phyloP scores from a whole-genome alignment of 2,329 filamentous ascomycete species.

The Achaetomium macrosporum region DNA sequence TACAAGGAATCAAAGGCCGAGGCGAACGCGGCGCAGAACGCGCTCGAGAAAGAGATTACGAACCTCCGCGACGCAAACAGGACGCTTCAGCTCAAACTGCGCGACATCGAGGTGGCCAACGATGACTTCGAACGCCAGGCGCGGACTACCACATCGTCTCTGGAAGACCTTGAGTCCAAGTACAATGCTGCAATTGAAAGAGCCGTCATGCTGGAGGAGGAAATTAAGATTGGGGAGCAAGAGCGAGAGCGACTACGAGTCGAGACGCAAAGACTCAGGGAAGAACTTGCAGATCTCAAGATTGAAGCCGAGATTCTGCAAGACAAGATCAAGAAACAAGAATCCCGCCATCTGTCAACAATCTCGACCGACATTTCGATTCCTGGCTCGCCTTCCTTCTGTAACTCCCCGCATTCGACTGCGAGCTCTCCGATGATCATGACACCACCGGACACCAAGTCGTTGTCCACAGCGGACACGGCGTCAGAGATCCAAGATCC shows the following conservation, averaged over 20 bases:
- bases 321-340: slow-evolving; percentile 79
- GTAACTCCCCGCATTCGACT: slow-evolving; percentile 74
- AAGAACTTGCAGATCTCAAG: slow-evolving; percentile 88
- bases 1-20: slow-evolving; percentile 93
- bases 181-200: slow-evolving; percentile 93
- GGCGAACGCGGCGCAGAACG: slow-evolving; percentile 75
- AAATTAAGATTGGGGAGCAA: slow-evolving; percentile 84
- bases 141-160: slow-evolving; percentile 87
- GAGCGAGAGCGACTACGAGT: slow-evolving; percentile 86
- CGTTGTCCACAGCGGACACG: slow-evolving; percentile 49
- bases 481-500: slow-evolving; percentile 70
- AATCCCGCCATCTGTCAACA: slow-evolving; percentile 50
- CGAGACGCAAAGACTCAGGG: slow-evolving; percentile 80
- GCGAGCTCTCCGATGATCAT: slow-evolving; percentile 84
- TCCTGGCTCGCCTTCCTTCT: slow-evolving; percentile 66
- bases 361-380: slow-evolving; percentile 58
- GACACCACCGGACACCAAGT: slow-evolving; percentile 72
- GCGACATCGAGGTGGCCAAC: slow-evolving; percentile 96
- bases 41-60: slow-evolving; percentile 93
- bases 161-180: slow-evolving; percentile 95
- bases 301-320: slow-evolving; percentile 92
- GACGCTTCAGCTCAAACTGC: slow-evolving; percentile 72
- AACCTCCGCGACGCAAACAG: slow-evolving; percentile 79
- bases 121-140: slow-evolving; percentile 97
- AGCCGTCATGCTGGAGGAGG: slow-evolving; percentile 88